Evolutionary conservation across 768 basidiomycete genomes (phyloP).

Genomic region (Sporobolomyces roseus): DNA sequence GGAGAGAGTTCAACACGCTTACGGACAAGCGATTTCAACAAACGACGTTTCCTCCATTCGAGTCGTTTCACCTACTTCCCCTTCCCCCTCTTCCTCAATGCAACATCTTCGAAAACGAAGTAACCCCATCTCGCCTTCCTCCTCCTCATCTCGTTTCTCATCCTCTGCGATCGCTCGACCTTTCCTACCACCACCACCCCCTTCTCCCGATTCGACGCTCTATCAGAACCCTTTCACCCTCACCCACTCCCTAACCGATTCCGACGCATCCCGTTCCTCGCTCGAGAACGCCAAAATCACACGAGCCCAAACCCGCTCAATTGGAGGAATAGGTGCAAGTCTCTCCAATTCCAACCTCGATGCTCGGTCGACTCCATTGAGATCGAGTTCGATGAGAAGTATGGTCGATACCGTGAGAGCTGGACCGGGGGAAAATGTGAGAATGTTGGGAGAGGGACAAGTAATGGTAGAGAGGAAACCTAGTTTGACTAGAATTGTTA

Average conservation of each 20-base stretch:
- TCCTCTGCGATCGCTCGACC: not conserved
- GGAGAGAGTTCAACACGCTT: conserved; percentile 2
- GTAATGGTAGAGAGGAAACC: conserved; percentile 12
- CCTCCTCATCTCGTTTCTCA: not conserved
- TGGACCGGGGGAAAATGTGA: not conserved
- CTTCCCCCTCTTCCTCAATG: not conserved
- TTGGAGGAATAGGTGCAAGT: not conserved
- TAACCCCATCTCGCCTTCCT: not conserved
- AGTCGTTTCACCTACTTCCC: conserved; percentile 1
- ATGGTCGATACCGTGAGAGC: not conserved
- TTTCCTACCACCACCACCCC: not conserved
- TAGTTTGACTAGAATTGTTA: conserved; percentile 8
- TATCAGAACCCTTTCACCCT: conserved; percentile 12
- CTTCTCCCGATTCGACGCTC: not conserved
- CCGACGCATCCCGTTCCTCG: not conserved
- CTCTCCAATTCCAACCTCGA: too few relatives aligned
- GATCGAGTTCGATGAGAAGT: too few relatives aligned
- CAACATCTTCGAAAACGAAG: not conserved
- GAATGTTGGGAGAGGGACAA: not conserved
- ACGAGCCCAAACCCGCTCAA: not conserved
- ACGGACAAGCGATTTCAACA: conserved; percentile 11
- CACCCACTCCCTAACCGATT: not conserved
- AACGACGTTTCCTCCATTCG: not conserved
- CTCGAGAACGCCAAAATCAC: conserved; percentile 8
- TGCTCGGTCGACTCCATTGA: too few relatives aligned